Evolutionary conservation across 129 eudicot genomes (phyloP).

Genomic region (Pseudognaphalium luteoalbum): DNA sequence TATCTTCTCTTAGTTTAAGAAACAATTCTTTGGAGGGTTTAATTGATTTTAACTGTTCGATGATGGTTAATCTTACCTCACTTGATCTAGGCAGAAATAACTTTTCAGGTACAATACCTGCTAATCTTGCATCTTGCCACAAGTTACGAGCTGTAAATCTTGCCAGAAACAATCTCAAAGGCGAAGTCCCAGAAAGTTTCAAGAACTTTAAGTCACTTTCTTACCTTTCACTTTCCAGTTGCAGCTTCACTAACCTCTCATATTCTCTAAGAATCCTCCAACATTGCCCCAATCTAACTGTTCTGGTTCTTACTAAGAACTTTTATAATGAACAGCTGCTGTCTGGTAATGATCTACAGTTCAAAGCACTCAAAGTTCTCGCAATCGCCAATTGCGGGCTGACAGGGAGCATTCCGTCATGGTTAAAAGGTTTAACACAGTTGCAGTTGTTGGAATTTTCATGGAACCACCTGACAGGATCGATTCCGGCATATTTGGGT

Average conservation of each 20-base stretch:
- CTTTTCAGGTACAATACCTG: slow-evolving; percentile 60
- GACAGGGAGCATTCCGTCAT: slow-evolving; percentile 61
- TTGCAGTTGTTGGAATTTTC: slow-evolving; percentile 74
- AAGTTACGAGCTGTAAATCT: slow-evolving; percentile 53
- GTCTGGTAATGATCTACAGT: slow-evolving; percentile 38
- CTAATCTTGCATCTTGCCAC: slow-evolving; percentile 50
- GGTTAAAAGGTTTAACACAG: slow-evolving; percentile 47
- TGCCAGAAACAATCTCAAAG: slow-evolving; percentile 47
- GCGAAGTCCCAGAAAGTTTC: slow-evolving; percentile 67
- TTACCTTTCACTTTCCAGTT: slow-evolving; percentile 63
- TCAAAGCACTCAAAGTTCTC: slow-evolving; percentile 52
- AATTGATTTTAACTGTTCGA: slow-evolving; percentile 54
- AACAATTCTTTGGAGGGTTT: slow-evolving; percentile 42
- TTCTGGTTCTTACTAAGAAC: slow-evolving; percentile 66
- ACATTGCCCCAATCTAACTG: slow-evolving; percentile 61
- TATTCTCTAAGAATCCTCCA: slow-evolving; percentile 48
- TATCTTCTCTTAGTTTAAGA: slow-evolving; percentile 40
- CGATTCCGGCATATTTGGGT: slow-evolving; percentile 59
- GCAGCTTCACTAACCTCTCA: slow-evolving; percentile 54
- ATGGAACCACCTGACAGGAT: slow-evolving; percentile 53
- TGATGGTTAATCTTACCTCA: slow-evolving; percentile 53
- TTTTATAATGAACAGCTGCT: slow-evolving; percentile 55
- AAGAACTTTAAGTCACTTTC: slow-evolving; percentile 51
- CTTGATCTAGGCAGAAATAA: slow-evolving; percentile 60
- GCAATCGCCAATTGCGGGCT: slow-evolving; percentile 66